Base-by-base conservation (phyloP, 192 early-diverging fungal genomes). In the Linderina pennispora region DNA sequence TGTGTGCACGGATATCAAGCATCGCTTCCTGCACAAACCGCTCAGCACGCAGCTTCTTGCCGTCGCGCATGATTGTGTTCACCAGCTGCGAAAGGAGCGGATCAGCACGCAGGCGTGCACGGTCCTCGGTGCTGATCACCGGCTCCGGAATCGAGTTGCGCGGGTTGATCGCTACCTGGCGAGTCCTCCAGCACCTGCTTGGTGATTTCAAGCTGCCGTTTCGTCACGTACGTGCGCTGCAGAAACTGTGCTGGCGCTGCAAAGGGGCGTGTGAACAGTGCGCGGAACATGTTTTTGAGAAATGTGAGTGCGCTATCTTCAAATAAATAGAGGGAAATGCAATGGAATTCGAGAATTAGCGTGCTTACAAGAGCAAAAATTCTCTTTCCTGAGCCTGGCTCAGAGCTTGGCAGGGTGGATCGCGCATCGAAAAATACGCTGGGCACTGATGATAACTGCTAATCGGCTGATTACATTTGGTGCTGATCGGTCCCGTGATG, bases 41-140 rank as follows among this genome's bases (percentile, higher is more conserved):
- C 36, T 85, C 79, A 7, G 92, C 89, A 5, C 66, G 76, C 7
- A 81, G 77, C 61, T 95, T 97, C 66, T 92, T 91, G 24, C 94
- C 94, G 48, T 92, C 80, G 48, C 82, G 70, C 92, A 96, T 96
- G 43, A 96, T 80, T 49, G 85, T 91, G 70, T 92, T 94, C 31
- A 90, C 86, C 8, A 92, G 53, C 23, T 89, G 89, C 16, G 78
- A 73, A 8, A 90, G 45, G 10, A 92, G 71, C 2, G 85, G 79
- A 59, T 89, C 82, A 11, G 64, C 42, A 17, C 50, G 62, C 41
- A 81, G 43, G 15, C 70, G 62, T 19, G 59, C 59, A 9, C 63
- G 47, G 20, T 76, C 65, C 15, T 58, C 46, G 13, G 51, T 37
- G 11, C 56, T 43, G 20, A 78, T 42, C 25, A 55, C 18, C 0